Evolutionary conservation across 2,329 filamentous ascomycete genomes (phyloP), one percentile per base, ranked within the genome.

Genomic region (Alternaria tenuissima): DNA sequence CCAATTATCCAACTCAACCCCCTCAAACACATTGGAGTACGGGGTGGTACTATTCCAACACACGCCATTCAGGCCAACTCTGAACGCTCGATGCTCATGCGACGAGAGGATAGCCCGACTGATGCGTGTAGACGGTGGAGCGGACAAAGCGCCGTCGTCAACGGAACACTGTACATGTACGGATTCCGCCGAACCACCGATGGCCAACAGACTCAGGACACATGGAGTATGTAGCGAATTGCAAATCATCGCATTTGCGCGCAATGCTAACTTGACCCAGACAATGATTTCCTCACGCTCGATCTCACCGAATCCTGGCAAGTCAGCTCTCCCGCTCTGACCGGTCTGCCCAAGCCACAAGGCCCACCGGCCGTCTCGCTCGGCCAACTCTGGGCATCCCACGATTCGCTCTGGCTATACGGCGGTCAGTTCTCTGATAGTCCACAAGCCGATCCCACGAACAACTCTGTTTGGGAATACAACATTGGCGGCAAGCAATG

Each of bases 311-410:
- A 87, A 64, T 87, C 87, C n/a, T 94, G 91, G 89, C 84, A 89
- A 64, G 87, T 87, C 43, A 84, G 81, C 22, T 86, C 86, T 0
- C 91, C 91, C 9, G 80, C 86, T 2, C 70, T 93, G 14, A 86
- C 81, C 1, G 89, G 88, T 3, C 82, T 92, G 11, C 81, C 88
- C 20, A 83, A 84, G 62, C 89, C 90, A 1, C 87, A 85, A 9
- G 91, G 90, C 0, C 90, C 90, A 1, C 91, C 91, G 1, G 84
- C 88, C 4, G 86, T 94, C 12, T 86, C 90, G 0, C 85, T 91
- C 44, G 91, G 91, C n/a, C 90, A 89, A 65, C 83, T 94, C 1
- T 94, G 91, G 91, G 87, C 89, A 70, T 90, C 91, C 46, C 87
- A 88, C 70, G 82, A 88, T 55, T 87, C 87, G 12, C 81, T 94